These are phyloP conservation scores for Fusarium sp. DNA, from an alignment of 2,329 filamentous ascomycete genomes.

Conservation along the genomic window DNA sequence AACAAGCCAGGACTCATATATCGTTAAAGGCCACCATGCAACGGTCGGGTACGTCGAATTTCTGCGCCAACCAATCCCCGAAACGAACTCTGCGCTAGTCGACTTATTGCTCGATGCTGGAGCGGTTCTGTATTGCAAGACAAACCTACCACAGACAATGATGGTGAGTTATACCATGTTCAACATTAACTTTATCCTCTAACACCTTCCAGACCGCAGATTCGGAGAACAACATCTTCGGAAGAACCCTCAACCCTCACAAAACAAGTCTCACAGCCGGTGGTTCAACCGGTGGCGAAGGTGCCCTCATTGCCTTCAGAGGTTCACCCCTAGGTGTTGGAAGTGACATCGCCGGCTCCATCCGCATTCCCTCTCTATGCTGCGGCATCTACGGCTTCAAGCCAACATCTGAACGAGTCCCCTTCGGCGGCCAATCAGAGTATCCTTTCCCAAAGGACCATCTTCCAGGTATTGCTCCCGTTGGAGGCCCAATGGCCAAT, in stretches of 20 bases:
- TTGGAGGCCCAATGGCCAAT: conserved; percentile 56
- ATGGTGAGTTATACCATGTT: conserved; percentile 54
- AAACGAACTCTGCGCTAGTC: conserved; percentile 39
- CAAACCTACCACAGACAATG: conserved; percentile 70
- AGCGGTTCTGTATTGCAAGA: conserved; percentile 53
- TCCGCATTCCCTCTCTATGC: conserved; percentile 64
- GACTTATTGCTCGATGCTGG: conserved; percentile 42
- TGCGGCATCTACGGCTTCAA: conserved; percentile 67
- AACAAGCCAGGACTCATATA: conserved; percentile 39
- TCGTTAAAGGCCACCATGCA: conserved; percentile 36
- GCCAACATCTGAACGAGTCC: conserved; percentile 67
- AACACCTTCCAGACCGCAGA: conserved; percentile 38
- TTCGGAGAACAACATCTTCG: conserved; percentile 54
- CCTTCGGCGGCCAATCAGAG: conserved; percentile 44
- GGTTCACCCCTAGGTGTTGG: conserved; percentile 41
- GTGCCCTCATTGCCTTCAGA: conserved; percentile 36
- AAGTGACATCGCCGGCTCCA: conserved; percentile 55
- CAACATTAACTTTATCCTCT: accelerated
- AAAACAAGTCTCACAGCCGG: conserved; percentile 50
- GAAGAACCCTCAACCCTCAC: conserved; percentile 42
- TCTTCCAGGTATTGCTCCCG: conserved; percentile 48
- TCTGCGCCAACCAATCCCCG: conserved; percentile 33
- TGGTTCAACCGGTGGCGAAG: conserved; percentile 43
- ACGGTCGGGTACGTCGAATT: conserved; percentile 44
- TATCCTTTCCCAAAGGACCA: conserved; percentile 28